Percentiles rank a stretch among this genome's conserved stretches.
phyloP scores from a whole-genome alignment of 805 yeast genomes.

The Blastobotrys parvus region DNA sequence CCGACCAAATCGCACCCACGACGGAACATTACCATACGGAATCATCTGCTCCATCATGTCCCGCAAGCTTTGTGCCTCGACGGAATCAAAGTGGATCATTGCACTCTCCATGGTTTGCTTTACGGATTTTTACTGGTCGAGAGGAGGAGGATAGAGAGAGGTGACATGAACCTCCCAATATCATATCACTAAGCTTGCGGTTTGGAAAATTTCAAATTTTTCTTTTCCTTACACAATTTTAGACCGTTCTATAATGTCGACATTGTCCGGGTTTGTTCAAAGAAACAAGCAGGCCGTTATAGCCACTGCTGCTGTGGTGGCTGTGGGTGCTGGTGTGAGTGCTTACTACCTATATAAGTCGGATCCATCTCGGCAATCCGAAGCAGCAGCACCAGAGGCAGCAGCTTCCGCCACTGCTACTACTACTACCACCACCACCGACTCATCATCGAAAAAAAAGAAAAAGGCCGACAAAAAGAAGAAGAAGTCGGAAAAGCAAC shows the following conservation, averaged over 20 bases:
- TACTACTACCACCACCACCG: constrained; percentile 14
- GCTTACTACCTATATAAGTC: constrained; percentile 29
- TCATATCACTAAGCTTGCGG: no score
- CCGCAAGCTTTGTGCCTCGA: neutral
- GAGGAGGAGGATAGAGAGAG: no score
- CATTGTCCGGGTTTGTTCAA: constrained; percentile 31
- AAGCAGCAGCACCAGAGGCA: no score
- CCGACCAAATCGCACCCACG: no score
- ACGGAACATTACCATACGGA: no score
- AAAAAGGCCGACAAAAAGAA: constrained; percentile 26
- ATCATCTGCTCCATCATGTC: no score
- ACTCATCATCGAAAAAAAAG: constrained; percentile 42
- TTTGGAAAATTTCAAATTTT: neutral
- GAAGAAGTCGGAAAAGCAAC: constrained; percentile 8
- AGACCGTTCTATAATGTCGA: constrained; percentile 5
- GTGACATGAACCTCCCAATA: no score
- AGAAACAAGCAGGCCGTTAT: constrained; percentile 56
- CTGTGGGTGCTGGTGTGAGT: constrained; percentile 57
- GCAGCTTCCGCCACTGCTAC: neutral
- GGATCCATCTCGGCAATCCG: no score
- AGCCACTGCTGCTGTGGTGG: constrained; percentile 55
- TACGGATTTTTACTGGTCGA: no score
- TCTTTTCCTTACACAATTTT: neutral
- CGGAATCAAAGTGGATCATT: no score
- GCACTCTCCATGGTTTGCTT: no score